A percentile compares a stretch with the other conserved stretches of the same genome.
phyloP scores from a whole-genome alignment of 176 grass and related monocot species.

The Aechmea fasciata region DNA sequence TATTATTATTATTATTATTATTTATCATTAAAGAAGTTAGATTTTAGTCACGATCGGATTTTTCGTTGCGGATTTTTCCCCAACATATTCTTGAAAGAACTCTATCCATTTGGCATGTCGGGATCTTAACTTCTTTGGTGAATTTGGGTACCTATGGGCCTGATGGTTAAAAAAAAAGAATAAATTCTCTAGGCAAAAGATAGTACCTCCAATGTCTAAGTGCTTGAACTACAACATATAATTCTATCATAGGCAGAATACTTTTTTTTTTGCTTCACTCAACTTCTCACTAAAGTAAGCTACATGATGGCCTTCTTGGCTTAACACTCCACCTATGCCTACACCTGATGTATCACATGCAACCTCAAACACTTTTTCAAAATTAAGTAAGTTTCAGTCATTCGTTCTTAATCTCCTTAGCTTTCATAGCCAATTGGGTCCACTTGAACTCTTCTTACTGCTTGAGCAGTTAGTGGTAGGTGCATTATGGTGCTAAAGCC shows the following conservation, averaged over 20 bases:
- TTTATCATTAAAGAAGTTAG: too few relatives aligned
- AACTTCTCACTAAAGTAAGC: not conserved
- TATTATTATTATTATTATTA: too few relatives aligned
- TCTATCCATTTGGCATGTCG: not conserved
- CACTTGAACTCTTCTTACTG: not conserved
- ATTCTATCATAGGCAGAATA: not conserved
- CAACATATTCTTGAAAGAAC: not conserved
- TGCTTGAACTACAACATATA: not conserved
- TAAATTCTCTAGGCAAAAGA: not conserved
- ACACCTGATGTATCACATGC: not conserved
- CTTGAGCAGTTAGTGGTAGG: not conserved
- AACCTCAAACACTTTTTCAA: not conserved
- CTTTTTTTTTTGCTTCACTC: too few relatives aligned
- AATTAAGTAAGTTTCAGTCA: not conserved
- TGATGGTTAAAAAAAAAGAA: not conserved
- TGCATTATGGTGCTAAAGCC: not conserved
- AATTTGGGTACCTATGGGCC: not conserved
- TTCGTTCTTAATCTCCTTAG: not conserved
- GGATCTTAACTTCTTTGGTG: not conserved
- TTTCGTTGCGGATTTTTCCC: too few relatives aligned
- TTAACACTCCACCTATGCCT: not conserved
- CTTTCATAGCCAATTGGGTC: not conserved
- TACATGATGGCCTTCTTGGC: not conserved
- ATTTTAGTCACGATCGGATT: too few relatives aligned
- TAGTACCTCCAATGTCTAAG: not conserved